These are phyloP conservation scores for Jaminaea rosea DNA, from an alignment of 1,284 basidiomycete species.

Conservation along the genomic window DNA sequence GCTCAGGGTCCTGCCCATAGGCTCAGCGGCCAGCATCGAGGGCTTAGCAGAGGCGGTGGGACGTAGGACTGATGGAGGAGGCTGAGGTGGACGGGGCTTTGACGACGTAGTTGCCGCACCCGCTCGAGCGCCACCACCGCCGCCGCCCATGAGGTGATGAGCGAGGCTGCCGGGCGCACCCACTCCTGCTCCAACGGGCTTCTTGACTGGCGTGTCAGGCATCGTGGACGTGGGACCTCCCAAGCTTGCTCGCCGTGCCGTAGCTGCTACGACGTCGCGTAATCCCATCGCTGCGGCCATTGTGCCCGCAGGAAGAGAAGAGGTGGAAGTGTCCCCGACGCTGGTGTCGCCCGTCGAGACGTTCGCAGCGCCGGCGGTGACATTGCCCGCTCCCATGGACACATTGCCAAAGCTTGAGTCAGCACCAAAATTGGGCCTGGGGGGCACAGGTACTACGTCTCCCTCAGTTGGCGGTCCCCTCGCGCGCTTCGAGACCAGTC, in stretches of 20 bases:
- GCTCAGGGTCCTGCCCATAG: no score
- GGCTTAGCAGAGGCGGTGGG: background rate
- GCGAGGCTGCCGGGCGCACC: background rate
- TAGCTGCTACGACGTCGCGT: constrained; percentile 40
- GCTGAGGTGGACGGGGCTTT: constrained; percentile 1
- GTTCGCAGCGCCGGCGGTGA: background rate
- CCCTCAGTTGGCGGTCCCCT: constrained; percentile 6
- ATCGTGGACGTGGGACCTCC: constrained; percentile 24
- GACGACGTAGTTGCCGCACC: background rate
- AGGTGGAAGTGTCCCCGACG: no score
- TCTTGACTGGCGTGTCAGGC: constrained; percentile 49
- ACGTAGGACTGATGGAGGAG: background rate
- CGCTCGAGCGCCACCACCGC: no score
- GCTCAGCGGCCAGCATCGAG: no score
- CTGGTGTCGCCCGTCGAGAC: no score
- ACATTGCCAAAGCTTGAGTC: no score
- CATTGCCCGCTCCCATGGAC: no score
- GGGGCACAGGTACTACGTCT: constrained; percentile 21
- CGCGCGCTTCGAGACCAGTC: constrained; percentile 47
- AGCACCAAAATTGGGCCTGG: constrained; percentile 24
- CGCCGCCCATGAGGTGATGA: background rate
- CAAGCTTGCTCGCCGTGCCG: constrained; percentile 2
- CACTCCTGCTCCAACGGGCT: no score
- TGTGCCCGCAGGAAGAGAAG: background rate
- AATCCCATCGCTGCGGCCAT: constrained; percentile 20